A percentile compares a stretch with the other conserved stretches of the same genome.
Conservation (phyloP, 192 early-diverging fungal genomes). For the Neocallimastix lanati region DNA sequence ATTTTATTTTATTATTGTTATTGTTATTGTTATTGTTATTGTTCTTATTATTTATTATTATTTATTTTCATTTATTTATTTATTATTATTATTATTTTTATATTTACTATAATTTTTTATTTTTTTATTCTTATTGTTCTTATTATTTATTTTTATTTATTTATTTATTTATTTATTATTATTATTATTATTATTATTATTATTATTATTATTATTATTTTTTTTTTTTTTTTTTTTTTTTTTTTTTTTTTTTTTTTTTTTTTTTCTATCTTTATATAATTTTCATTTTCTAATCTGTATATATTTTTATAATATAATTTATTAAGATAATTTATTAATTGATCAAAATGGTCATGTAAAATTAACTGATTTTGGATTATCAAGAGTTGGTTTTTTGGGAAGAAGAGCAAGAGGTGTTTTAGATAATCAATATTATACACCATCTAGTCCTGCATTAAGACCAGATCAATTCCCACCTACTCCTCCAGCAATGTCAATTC, state of each 20-base stretch:
- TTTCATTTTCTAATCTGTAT: too few species aligned
- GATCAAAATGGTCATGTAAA: constrained; percentile 70
- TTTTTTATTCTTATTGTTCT: too few species aligned
- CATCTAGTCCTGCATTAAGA: background rate
- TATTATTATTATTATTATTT: background rate
- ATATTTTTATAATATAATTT: constrained; percentile 13
- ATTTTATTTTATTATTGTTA: constrained; percentile 1
- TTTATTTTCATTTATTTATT: too few species aligned
- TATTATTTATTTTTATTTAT: too few species aligned
- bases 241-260: constrained; percentile 6
- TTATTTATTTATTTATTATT: too few species aligned
- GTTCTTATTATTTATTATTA: background rate
- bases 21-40: constrained; percentile 4
- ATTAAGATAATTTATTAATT: constrained; percentile 72
- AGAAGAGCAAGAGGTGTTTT: constrained; percentile 8
- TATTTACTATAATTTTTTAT: too few species aligned
- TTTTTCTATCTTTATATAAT: too few species aligned
- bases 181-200: constrained; percentile 1
- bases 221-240: background rate
- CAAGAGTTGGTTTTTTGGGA: constrained; percentile 63
- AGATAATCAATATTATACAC: constrained; percentile 6
- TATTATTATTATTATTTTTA: too few species aligned
- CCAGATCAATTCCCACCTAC: background rate
- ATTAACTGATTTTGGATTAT: constrained; percentile 75
- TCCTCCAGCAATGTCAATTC: background rate